phyloP scores from a whole-genome alignment of 768 basidiomycete genomes.

The Hysterangium stoloniferum region DNA sequence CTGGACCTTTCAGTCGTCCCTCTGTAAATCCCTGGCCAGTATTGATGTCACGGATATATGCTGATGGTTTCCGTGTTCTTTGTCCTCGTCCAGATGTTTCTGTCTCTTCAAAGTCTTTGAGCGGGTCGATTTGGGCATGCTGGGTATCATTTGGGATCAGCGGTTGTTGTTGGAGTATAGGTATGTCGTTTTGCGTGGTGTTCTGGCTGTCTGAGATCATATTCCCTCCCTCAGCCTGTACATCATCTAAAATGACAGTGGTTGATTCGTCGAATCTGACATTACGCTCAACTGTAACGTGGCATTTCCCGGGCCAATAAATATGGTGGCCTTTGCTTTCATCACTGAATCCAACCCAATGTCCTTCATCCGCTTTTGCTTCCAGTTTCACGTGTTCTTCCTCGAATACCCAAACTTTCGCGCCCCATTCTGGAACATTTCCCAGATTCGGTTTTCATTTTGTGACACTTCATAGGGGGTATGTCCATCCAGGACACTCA shows the following conservation, averaged over 20 bases:
- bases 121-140: too few species aligned
- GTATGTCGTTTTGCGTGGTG: not conserved
- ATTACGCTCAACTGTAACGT: slow-evolving; percentile 21
- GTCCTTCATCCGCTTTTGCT: slow-evolving; percentile 19
- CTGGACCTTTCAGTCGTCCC: too few species aligned
- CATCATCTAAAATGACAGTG: slow-evolving; percentile 6
- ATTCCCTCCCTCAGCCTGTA: slow-evolving; percentile 19
- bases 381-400: slow-evolving; percentile 21
- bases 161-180: too few species aligned
- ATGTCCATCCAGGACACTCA: slow-evolving; percentile 17
- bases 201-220: not conserved
- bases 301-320: slow-evolving; percentile 25
- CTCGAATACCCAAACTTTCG: slow-evolving; percentile 20
- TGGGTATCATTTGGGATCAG: too few species aligned
- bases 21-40: too few species aligned
- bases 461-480: slow-evolving; percentile 7
- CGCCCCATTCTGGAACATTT: slow-evolving; percentile 19
- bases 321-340: slow-evolving; percentile 24
- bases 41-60: too few species aligned
- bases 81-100: too few species aligned
- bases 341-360: slow-evolving; percentile 29
- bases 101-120: too few species aligned
- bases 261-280: slow-evolving; percentile 13
- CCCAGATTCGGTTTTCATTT: not conserved
- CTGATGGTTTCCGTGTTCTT: too few species aligned